Evolutionary conservation across 305 asterid species (phyloP), one percentile per base, ranked within the genome.

Genomic region (Solanum hybrid): DNA sequence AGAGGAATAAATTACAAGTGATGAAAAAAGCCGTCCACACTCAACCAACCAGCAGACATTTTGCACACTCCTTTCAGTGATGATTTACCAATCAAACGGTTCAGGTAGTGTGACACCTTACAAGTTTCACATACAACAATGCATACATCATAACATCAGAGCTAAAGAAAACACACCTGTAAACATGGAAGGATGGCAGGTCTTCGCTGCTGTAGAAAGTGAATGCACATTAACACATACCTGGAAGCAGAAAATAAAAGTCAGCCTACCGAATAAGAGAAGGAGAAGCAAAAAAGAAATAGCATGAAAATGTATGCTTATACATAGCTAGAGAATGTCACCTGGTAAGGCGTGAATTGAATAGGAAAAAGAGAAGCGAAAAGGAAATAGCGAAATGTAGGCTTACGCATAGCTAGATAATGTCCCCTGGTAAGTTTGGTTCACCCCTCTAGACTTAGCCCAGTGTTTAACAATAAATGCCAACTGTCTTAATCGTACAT

Each of bases 341-440:
- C 99, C 71, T 92, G 71, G 26, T 61, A 61, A 8, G 71, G 26
- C 26, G 11, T 61, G 11, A 61, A 86, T 1, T 35, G 73, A 64
- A 31, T 33, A 26, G 81, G 39, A 91, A 22, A 76, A 73, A 90
- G 29, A 87, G 61, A 75, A 24, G 77, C 6, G 26, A 86, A 86
- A 29, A n/a, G 67, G 85, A 89, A 80, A 36, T 61, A 61, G 75
- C 14, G n/a, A 37, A 76, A 46, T 40, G 31, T 24, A 24, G 26
- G 86, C 99, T 94, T 93, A 97, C 99, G 99, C 99, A 92, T 97
- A 97, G 89, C 99, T 97, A 82, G 99, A 97, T 75, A 97, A 96
- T 40, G 99, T 97, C 92, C 99, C 99, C 80, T 91, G 98, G 91
- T 97, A 97, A 81, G 99, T 97, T 91, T 93, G 94, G 87, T 97